Evolutionary conservation across 345 rosid genomes (phyloP), one percentile per base, ranked within the genome.

Genomic region (Leavenworthia alabamica): DNA sequence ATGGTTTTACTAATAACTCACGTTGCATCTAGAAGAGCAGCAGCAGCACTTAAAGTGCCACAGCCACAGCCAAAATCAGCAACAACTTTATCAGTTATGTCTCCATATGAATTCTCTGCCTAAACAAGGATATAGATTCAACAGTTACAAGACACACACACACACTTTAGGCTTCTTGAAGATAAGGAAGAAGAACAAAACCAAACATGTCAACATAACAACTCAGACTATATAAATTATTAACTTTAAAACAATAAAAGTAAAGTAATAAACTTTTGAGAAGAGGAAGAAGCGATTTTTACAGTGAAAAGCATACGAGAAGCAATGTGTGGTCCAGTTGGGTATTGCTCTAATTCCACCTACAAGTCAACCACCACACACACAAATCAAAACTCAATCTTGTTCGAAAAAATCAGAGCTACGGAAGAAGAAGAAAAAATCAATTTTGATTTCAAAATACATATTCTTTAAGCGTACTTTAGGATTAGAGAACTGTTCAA

Each of bases 51-150:
- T 69, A 92, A 70, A 20, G 98, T 86, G 61, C 93, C 97, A 59
- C 98, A 92, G 0, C 98, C 97, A 35, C 97, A 92, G 2, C 99
- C 99, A 56, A 92, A 92, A 89, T 92, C 98, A 0, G 87, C 98
- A 29, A 86, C 95, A 0, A 92, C 81, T 74, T 85, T 86, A 60
- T 64, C 61, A 55, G 67, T 65, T 66, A 89, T 83, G 66, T 89
- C 98, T 56, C 84, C 95, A 73, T 79, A 92, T 31, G 95, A 89
- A 77, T 79, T 85, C 73, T 86, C 97, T 6, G 97, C 99, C 99
- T 92, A 68, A 48, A 10, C 55, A 67, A 47, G 5, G 45, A 49
- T 20, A 60, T 40, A 58, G 4, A 37, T 26, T 23, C 66, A 73
- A n/a, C n/a, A n/a, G n/a, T n/a, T n/a, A n/a, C n/a, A n/a, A n/a